These are phyloP conservation scores for Vitis cinerea DNA, from an alignment of 164 flowering plant genomes.

Conservation along the genomic window DNA sequence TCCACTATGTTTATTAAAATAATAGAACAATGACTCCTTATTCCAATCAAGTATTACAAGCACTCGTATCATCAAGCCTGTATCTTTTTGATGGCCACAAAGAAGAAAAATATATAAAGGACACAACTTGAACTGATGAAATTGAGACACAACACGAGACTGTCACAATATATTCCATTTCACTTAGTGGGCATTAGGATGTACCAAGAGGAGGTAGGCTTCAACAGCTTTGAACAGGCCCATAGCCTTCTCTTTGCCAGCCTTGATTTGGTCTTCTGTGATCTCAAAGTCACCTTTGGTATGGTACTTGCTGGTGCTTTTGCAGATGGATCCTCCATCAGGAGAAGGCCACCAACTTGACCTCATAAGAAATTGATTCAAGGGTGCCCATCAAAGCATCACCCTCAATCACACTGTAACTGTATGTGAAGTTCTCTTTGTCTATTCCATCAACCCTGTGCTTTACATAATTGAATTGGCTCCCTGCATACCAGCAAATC, in stretches of 20 bases:
- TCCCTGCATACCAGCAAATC: slow-evolving; percentile 8
- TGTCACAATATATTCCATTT: too few species aligned
- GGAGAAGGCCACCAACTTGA: slow-evolving; percentile 11
- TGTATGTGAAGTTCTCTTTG: slow-evolving; percentile 18
- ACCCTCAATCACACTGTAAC: slow-evolving; percentile 25
- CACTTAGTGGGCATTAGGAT: slow-evolving; percentile 17
- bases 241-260: slow-evolving; percentile 22
- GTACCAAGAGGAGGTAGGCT: slow-evolving; percentile 25
- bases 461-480: slow-evolving; percentile 14
- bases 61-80: too few species aligned
- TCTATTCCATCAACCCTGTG: slow-evolving; percentile 24
- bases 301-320: slow-evolving; percentile 18
- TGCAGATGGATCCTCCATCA: slow-evolving; percentile 18
- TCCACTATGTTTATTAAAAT: too few species aligned
- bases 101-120: too few species aligned
- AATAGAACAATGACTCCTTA: too few species aligned
- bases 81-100: too few species aligned
- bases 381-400: slow-evolving; percentile 16
- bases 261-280: slow-evolving; percentile 27
- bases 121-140: too few species aligned
- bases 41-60: too few species aligned
- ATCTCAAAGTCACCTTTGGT: slow-evolving; percentile 16
- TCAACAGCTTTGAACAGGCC: slow-evolving; percentile 26
- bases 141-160: too few species aligned
- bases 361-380: slow-evolving; percentile 4